Conservation (phyloP, 2,329 filamentous ascomycete genomes). For the Botrytis galanthina region DNA sequence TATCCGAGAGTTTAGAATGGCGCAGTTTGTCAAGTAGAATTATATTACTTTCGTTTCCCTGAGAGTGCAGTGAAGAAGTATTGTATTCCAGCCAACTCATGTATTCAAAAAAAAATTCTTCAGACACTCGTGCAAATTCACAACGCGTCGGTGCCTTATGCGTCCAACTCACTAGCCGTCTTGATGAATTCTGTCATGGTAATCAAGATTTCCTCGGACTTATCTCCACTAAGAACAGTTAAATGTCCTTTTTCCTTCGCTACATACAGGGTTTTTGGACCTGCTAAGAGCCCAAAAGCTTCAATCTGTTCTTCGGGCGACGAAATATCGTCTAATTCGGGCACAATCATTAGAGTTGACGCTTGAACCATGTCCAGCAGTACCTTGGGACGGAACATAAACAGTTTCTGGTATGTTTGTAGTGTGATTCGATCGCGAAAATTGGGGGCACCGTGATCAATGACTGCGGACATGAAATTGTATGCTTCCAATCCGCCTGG, state of each 20-base stretch:
- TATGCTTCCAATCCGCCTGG: neutral
- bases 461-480: neutral
- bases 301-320: neutral
- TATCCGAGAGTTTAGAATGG: neutral
- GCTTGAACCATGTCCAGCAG: neutral
- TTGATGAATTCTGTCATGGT: slow-evolving; percentile 5
- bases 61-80: neutral
- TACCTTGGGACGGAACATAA: slow-evolving; percentile 1
- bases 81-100: neutral
- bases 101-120: neutral
- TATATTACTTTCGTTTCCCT: neutral
- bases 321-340: neutral
- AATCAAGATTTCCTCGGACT: slow-evolving; percentile 26
- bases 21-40: neutral
- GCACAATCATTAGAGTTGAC: neutral
- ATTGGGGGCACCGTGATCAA: neutral
- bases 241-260: slow-evolving; percentile 34
- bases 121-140: neutral
- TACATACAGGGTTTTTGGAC: slow-evolving; percentile 32
- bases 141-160: neutral
- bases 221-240: slow-evolving; percentile 33
- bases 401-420: slow-evolving; percentile 7
- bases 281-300: slow-evolving; percentile 19
- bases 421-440: slow-evolving; percentile 8
- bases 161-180: neutral